Conservation (phyloP, 805 yeast genomes). For the Ogataea dorogensis region DNA sequence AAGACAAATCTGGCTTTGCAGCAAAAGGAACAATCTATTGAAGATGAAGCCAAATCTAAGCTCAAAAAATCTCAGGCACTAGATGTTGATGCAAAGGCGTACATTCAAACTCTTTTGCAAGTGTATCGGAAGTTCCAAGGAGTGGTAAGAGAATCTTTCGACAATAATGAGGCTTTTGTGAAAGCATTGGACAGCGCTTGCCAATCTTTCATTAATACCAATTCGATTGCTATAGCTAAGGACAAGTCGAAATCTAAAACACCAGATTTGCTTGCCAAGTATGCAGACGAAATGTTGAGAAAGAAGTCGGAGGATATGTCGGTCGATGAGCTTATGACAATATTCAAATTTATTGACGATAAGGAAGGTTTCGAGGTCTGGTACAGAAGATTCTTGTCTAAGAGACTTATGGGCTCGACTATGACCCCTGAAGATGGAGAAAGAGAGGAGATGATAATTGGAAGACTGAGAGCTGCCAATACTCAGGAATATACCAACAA, state of each 20-base stretch:
- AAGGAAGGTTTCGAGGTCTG: slow-evolving; percentile 93
- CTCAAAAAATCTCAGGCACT: slow-evolving; percentile 35
- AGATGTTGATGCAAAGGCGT: slow-evolving; percentile 66
- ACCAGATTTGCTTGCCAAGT: slow-evolving; percentile 88
- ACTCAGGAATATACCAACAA: slow-evolving; percentile 91
- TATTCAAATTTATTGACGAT: slow-evolving; percentile 86
- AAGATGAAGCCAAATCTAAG: slow-evolving; percentile 15
- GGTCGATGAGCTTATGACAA: slow-evolving; percentile 79
- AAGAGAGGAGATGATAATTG: slow-evolving; percentile 80
- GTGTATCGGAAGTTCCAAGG: slow-evolving; percentile 67
- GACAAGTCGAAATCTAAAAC: slow-evolving; percentile 68
- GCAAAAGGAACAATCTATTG: slow-evolving; percentile 24
- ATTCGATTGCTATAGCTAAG: slow-evolving; percentile 71
- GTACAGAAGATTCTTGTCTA: slow-evolving; percentile 85
- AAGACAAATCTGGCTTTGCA: slow-evolving; percentile 31
- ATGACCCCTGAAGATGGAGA: slow-evolving; percentile 84
- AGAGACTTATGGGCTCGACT: slow-evolving; percentile 71
- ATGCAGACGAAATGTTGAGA: slow-evolving; percentile 79
- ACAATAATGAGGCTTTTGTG: slow-evolving; percentile 71
- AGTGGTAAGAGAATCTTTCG: slow-evolving; percentile 66
- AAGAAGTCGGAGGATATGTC: slow-evolving; percentile 71
- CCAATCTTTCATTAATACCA: slow-evolving; percentile 75
- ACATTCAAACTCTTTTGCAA: slow-evolving; percentile 71
- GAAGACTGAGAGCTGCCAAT: slow-evolving; percentile 83
- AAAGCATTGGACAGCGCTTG: slow-evolving; percentile 91